These are phyloP conservation scores for Fraxinus ornus DNA, from an alignment of 305 asterid species.

Conservation along the genomic window DNA sequence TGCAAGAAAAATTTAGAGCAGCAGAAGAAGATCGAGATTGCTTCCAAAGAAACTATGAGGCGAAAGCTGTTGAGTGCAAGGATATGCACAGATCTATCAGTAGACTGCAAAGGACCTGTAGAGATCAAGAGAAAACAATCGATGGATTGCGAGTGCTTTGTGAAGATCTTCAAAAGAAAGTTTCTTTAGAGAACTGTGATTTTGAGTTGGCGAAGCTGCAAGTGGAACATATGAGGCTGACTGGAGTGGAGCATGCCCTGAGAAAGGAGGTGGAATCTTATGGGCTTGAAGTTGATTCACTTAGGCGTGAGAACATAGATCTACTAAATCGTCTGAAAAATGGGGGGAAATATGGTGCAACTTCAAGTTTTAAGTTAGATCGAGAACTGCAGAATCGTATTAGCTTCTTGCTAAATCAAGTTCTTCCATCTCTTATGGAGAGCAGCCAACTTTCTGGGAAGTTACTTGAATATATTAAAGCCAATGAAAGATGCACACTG, in stretches of 20 bases:
- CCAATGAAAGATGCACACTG: conserved; percentile 32
- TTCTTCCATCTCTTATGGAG: conserved; percentile 61
- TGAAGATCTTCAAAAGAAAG: conserved; percentile 67
- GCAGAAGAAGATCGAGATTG: conserved; percentile 73
- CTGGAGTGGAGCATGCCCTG: conserved; percentile 54
- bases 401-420: conserved; percentile 69
- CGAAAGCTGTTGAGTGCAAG: conserved; percentile 73
- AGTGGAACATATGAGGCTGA: conserved; percentile 65
- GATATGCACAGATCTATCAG: conserved; percentile 75
- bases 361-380: conserved; percentile 76
- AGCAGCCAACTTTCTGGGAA: conserved; percentile 72
- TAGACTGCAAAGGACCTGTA: conserved; percentile 78
- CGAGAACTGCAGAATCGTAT: conserved; percentile 70
- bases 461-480: conserved; percentile 61
- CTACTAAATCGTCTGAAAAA: conserved; percentile 70
- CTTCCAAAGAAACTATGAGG: conserved; percentile 62
- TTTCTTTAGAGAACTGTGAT: conserved; percentile 42
- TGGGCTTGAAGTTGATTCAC: conserved; percentile 68
- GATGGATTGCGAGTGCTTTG: conserved; percentile 75
- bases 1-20: conserved; percentile 55
- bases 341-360: conserved; percentile 54
- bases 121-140: conserved; percentile 86
- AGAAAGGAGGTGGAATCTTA: conserved; percentile 69
- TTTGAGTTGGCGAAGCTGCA: conserved; percentile 60
- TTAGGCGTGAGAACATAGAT: conserved; percentile 77